phyloP scores from a whole-genome alignment of 305 asterid species.

The Nicotiana rustica region DNA sequence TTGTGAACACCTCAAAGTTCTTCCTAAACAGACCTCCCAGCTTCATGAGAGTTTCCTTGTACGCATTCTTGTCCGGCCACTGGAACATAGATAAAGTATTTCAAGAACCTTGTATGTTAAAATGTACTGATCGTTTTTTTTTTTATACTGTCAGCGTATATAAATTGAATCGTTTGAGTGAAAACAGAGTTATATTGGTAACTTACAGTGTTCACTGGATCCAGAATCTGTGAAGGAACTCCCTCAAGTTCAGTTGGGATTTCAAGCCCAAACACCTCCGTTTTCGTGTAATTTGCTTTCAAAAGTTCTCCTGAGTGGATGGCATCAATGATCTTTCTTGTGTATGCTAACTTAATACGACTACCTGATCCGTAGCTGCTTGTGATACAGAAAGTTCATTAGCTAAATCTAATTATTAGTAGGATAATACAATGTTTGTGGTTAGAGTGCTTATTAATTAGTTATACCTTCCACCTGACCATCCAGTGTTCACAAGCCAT shows the following conservation, averaged over 20 bases:
- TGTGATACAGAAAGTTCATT: background rate
- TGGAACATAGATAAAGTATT: slow-evolving; percentile 26
- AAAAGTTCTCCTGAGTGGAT: slow-evolving; percentile 82
- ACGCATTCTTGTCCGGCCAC: slow-evolving; percentile 81
- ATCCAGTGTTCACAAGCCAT: slow-evolving; percentile 96
- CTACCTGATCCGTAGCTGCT: slow-evolving; percentile 83
- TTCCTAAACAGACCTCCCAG: slow-evolving; percentile 82
- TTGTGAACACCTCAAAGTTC: slow-evolving; percentile 72
- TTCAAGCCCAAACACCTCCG: slow-evolving; percentile 80
- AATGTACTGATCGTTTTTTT: background rate
- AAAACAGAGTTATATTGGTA: background rate
- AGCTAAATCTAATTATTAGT: background rate
- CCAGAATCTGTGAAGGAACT: slow-evolving; percentile 84
- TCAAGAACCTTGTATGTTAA: background rate
- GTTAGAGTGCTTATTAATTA: background rate
- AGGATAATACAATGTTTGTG: background rate
- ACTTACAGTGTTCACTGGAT: slow-evolving; percentile 85
- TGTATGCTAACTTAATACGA: slow-evolving; percentile 86
- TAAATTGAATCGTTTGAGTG: background rate
- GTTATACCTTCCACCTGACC: slow-evolving; percentile 92
- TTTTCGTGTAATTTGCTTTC: slow-evolving; percentile 69
- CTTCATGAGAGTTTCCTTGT: slow-evolving; percentile 71
- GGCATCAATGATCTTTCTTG: slow-evolving; percentile 91
- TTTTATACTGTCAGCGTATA: background rate
- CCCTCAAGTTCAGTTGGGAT: slow-evolving; percentile 78